Conservation (phyloP, 2,329 filamentous ascomycete genomes). For the Cercospora sojina region DNA sequence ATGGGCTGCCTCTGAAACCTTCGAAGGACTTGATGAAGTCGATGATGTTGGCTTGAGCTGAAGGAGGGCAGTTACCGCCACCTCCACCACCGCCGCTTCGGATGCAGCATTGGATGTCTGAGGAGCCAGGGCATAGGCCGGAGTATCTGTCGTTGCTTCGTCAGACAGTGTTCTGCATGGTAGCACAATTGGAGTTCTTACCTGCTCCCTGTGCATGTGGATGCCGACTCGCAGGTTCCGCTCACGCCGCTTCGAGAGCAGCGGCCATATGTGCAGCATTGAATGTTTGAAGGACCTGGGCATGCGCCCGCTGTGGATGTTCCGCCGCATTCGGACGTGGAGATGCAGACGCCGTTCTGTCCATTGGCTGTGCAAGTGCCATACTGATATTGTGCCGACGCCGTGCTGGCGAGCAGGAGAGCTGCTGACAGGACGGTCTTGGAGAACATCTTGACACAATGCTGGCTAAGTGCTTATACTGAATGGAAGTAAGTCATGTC, state of each 20-base stretch:
- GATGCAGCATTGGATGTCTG: slow-evolving; percentile 19
- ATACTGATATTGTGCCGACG: slow-evolving; percentile 12
- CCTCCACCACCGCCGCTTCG: slow-evolving; percentile 8
- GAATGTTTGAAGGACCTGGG: slow-evolving; percentile 13
- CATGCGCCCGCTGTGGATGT: slow-evolving; percentile 13
- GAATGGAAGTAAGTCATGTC: neutral
- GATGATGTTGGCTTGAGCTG: slow-evolving; percentile 12
- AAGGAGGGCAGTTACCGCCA: slow-evolving; percentile 11
- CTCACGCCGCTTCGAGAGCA: slow-evolving; percentile 6
- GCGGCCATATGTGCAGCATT: slow-evolving; percentile 18
- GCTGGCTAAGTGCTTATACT: neutral
- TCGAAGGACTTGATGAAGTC: slow-evolving; percentile 20
- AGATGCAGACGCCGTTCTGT: slow-evolving; percentile 16
- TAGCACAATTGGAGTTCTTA: neutral
- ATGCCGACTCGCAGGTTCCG: slow-evolving; percentile 15
- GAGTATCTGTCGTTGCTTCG: slow-evolving; percentile 3
- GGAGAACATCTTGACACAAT: neutral
- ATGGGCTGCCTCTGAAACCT: slow-evolving; percentile 10
- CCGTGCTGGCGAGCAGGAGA: neutral
- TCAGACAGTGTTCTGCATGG: too few species aligned
- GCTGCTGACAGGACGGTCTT: neutral
- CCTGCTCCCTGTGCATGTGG: slow-evolving; percentile 9
- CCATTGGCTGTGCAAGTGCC: slow-evolving; percentile 17
- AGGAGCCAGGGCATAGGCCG: slow-evolving; percentile 12
- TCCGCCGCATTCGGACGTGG: slow-evolving; percentile 6